A percentile compares a stretch with the other conserved stretches of the same genome.
Conservation (phyloP, 768 basidiomycete species). For the Myochromella boudieri region DNA sequence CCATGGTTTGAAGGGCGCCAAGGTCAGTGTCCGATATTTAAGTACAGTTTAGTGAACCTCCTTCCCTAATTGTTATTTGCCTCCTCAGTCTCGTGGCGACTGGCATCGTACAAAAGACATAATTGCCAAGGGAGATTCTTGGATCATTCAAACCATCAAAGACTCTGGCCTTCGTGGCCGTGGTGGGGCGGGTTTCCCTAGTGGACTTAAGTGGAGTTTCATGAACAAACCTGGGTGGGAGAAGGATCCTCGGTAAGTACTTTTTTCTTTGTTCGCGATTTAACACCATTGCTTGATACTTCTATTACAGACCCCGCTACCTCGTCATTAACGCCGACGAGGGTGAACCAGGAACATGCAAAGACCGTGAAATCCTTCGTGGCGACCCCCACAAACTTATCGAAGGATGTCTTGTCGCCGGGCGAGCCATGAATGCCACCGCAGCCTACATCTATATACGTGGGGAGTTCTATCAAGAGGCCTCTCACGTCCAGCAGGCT, state of each 20-base stretch:
- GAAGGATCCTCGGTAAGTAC: slow-evolving; percentile 75
- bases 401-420: slow-evolving; percentile 96
- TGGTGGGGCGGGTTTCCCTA: slow-evolving; percentile 96
- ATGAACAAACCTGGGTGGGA: slow-evolving; percentile 99
- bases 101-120: slow-evolving; percentile 99
- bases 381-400: slow-evolving; percentile 98
- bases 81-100: slow-evolving; percentile 85
- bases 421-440: slow-evolving; percentile 94
- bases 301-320: slow-evolving; percentile 73
- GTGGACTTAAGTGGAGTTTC: slow-evolving; percentile 95
- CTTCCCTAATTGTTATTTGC: slow-evolving; percentile 1
- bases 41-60: not conserved
- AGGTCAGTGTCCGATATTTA: slow-evolving; percentile 45
- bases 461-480: slow-evolving; percentile 97
- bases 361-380: slow-evolving; percentile 96
- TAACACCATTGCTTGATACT: not conserved
- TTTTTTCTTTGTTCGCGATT: not conserved
- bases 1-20: slow-evolving; percentile 89
- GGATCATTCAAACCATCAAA: slow-evolving; percentile 97
- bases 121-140: slow-evolving; percentile 89
- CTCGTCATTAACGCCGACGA: slow-evolving; percentile 98
- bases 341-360: slow-evolving; percentile 98
- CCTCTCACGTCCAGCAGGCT: slow-evolving; percentile 90
- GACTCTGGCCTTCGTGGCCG: slow-evolving; percentile 94
- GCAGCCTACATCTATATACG: slow-evolving; percentile 99